Conservation (phyloP, 495 filamentous ascomycete species). For the Viridothelium virens region DNA sequence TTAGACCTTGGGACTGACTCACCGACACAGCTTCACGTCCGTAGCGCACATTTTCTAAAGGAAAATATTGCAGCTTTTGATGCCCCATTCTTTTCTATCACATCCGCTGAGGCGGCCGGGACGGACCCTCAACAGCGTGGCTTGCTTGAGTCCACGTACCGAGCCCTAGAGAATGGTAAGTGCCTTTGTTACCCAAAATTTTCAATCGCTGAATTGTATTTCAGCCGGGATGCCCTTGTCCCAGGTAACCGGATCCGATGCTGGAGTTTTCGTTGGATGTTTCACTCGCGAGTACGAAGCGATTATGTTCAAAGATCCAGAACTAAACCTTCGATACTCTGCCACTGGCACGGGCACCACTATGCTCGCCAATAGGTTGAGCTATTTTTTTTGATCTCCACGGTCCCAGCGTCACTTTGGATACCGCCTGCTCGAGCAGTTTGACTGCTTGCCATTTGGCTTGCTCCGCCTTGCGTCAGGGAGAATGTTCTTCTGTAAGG, state of each 20-base stretch:
- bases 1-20: not conserved
- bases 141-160: slow-evolving; percentile 12
- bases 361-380: slow-evolving; percentile 46
- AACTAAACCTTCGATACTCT: not conserved
- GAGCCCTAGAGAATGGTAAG: slow-evolving; percentile 17
- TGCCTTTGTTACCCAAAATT: slow-evolving; percentile 16
- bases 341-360: slow-evolving; percentile 20
- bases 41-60: slow-evolving; percentile 9
- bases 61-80: slow-evolving; percentile 16
- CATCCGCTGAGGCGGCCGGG: slow-evolving; percentile 9
- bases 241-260: not conserved
- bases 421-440: slow-evolving; percentile 46
- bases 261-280: not conserved
- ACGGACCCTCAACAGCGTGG: slow-evolving; percentile 18
- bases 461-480: not conserved
- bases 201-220: not conserved
- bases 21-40: not conserved
- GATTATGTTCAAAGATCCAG: not conserved
- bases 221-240: not conserved
- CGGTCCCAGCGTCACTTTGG: slow-evolving; percentile 43
- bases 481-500: not conserved
- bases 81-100: slow-evolving; percentile 17
- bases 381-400: slow-evolving; percentile 43
- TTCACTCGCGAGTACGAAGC: not conserved
- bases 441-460: slow-evolving; percentile 12